phyloP scores from a whole-genome alignment of 2,329 filamentous ascomycete species.

The Samsoniella hepiali region DNA sequence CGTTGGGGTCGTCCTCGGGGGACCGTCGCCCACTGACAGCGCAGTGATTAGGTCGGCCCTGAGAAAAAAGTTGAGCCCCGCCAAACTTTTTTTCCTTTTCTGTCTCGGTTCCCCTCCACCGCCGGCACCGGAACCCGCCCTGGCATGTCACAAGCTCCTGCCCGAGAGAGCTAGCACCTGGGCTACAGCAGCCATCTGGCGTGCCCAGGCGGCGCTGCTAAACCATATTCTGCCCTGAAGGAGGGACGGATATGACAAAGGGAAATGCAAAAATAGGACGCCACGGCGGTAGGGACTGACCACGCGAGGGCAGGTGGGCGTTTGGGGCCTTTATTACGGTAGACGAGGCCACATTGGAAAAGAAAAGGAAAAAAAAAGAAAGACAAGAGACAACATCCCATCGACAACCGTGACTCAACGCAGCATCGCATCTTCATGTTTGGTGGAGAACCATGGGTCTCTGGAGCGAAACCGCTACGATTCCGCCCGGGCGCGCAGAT shows the following conservation, averaged over 20 bases:
- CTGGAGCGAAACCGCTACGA: constrained; percentile 11
- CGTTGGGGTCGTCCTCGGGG: not conserved
- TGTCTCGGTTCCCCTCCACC: not conserved
- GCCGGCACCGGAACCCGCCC: constrained; percentile 9
- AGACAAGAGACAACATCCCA: not conserved
- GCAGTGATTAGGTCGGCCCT: not conserved
- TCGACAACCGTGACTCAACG: constrained; percentile 8
- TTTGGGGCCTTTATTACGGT: not conserved
- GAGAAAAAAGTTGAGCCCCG: not conserved
- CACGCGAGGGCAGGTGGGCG: not conserved
- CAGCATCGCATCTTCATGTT: not conserved
- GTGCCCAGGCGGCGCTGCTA: not conserved
- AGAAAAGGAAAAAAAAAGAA: not conserved
- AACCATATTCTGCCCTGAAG: not conserved
- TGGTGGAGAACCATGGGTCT: constrained; percentile 13
- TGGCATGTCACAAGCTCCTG: constrained; percentile 2
- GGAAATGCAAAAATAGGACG: not conserved
- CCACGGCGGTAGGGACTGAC: not conserved
- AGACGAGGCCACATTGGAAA: not conserved
- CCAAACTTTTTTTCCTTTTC: not conserved
- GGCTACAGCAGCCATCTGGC: not conserved
- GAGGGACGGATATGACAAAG: not conserved
- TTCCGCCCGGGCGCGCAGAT: not conserved
- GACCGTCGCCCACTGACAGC: not conserved
- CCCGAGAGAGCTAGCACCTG: not conserved